Conservation (phyloP, 306 rosid species). For the Vigna radiata region DNA sequence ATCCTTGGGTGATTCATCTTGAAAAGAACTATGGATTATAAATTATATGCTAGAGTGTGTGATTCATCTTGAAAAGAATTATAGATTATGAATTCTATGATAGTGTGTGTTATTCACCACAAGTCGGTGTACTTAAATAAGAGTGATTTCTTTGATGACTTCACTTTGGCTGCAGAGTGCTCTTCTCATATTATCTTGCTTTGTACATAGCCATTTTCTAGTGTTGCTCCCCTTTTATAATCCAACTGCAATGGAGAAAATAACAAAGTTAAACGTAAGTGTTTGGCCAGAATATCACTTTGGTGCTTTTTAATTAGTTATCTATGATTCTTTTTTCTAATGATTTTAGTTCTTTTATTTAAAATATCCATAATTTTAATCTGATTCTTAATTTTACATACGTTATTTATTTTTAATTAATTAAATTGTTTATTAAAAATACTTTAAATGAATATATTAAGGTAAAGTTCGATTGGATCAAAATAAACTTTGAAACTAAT, state of each 20-base stretch:
- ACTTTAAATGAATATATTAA: no score
- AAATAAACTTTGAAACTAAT: no score
- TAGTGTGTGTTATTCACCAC: not conserved
- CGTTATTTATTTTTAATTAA: no score
- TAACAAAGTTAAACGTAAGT: not conserved
- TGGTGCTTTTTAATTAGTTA: no score
- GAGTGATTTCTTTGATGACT: not conserved
- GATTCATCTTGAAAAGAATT: slow-evolving; percentile 19
- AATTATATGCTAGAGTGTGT: not conserved
- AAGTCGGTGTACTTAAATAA: not conserved
- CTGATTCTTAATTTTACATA: no score
- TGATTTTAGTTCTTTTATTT: no score
- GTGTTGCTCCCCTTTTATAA: not conserved
- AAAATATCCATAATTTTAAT: no score
- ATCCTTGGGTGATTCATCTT: slow-evolving; percentile 20
- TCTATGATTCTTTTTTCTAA: no score
- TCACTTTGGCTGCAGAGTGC: not conserved
- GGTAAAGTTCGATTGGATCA: no score
- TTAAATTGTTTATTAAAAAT: no score
- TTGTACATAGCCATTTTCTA: not conserved
- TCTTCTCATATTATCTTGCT: not conserved
- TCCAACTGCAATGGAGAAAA: not conserved
- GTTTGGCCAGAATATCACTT: no score
- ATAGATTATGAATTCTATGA: not conserved
- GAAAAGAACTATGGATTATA: not conserved